These are phyloP conservation scores for Corymbia maculata DNA, from an alignment of 345 rosid genomes.

Conservation along the genomic window DNA sequence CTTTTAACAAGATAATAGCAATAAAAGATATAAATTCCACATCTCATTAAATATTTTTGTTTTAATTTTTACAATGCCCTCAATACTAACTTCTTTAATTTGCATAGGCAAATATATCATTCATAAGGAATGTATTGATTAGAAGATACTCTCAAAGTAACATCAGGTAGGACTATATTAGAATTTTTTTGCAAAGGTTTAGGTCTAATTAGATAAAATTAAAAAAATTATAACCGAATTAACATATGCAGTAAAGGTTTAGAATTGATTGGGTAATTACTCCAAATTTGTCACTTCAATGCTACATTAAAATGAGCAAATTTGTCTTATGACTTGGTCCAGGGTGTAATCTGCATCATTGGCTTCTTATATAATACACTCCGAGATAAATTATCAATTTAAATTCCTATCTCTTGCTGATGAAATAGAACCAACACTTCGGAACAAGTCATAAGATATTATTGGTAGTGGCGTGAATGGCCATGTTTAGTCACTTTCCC, in stretches of 20 bases:
- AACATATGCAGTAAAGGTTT: too few relatives aligned
- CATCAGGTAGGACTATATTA: background rate
- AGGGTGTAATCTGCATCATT: background rate
- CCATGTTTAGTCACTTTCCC: background rate
- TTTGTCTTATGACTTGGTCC: background rate
- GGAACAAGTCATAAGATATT: background rate
- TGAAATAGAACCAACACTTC: background rate
- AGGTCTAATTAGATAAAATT: background rate
- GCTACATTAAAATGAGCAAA: background rate
- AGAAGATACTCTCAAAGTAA: background rate
- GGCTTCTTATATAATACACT: background rate
- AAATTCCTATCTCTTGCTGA: background rate
- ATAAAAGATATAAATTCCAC: background rate
- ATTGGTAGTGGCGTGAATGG: background rate
- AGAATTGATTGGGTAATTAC: too few relatives aligned
- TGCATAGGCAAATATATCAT: background rate
- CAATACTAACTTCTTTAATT: background rate
- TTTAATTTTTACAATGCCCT: too few relatives aligned
- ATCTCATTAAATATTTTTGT: background rate
- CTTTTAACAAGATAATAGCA: background rate
- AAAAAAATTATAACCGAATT: too few relatives aligned
- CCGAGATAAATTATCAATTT: too few relatives aligned
- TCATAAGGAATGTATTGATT: background rate
- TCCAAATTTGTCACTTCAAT: background rate
- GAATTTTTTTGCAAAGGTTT: rapidly evolving